Conservation (phyloP, 1,284 basidiomycete genomes). For the Rhodotorula sp. region DNA sequence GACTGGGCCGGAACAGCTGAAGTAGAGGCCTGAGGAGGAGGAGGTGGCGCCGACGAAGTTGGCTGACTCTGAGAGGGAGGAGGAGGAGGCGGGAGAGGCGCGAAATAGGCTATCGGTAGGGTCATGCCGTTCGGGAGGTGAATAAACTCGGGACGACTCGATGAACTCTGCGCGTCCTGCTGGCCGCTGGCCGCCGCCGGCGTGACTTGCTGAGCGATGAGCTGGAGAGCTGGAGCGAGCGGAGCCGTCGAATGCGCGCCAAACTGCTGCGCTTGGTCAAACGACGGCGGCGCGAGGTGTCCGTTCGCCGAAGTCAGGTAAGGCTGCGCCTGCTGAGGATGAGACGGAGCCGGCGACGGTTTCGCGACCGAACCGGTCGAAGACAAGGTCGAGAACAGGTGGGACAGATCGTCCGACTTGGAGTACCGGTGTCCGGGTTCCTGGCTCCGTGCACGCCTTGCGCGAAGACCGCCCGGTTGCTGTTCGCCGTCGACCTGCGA, state of each 20-base stretch:
- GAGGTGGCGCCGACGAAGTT: background rate
- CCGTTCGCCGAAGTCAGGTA: constrained; percentile 7
- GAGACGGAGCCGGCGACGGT: no score
- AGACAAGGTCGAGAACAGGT: constrained; percentile 14
- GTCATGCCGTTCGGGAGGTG: constrained; percentile 7
- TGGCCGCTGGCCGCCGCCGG: background rate
- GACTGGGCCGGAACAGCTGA: background rate
- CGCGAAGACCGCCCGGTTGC: background rate
- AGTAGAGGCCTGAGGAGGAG: background rate
- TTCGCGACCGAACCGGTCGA: background rate
- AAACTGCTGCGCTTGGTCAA: background rate
- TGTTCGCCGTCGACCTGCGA: background rate
- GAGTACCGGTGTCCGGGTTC: constrained; percentile 15
- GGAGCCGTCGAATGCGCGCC: no score
- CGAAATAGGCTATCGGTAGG: constrained; percentile 4
- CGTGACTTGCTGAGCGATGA: background rate
- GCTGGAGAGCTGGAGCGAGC: background rate
- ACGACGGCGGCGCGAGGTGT: constrained; percentile 17
- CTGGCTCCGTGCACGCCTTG: constrained; percentile 22
- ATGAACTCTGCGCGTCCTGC: background rate
- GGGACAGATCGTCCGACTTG: constrained; percentile 29
- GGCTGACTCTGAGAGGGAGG: background rate
- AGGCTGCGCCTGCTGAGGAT: constrained; percentile 4
- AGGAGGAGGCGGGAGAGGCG: background rate
- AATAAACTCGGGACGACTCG: constrained; percentile 1